Conservation (phyloP, 768 basidiomycete species). For the Leccinum uliginosum region DNA sequence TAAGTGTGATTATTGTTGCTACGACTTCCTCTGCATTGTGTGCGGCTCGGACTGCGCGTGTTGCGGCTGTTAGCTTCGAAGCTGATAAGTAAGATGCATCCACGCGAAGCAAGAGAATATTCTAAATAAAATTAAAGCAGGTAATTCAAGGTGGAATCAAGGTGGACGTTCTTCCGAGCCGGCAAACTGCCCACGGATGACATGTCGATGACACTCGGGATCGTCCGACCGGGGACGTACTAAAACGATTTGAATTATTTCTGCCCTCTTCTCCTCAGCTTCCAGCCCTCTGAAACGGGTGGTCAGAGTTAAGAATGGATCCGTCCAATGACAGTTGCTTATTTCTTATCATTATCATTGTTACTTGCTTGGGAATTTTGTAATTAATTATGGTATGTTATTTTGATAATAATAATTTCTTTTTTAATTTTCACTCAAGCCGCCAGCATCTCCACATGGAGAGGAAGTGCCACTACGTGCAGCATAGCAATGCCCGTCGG, state of each 20-base stretch:
- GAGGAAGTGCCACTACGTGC: not conserved
- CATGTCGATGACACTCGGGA: not conserved
- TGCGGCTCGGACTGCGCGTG: not conserved
- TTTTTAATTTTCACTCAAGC: not conserved
- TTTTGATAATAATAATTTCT: too few species aligned
- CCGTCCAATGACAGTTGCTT: not conserved
- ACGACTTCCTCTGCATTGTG: not conserved
- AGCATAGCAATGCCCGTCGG: not conserved
- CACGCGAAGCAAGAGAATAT: not conserved
- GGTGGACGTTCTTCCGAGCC: too few species aligned
- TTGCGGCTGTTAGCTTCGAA: not conserved
- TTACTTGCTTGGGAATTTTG: not conserved
- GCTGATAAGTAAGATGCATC: not conserved
- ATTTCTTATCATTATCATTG: not conserved
- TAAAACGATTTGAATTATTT: not conserved
- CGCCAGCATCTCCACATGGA: not conserved
- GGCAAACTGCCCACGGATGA: not conserved
- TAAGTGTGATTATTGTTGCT: not conserved
- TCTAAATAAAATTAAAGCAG: not conserved
- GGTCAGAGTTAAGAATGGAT: not conserved
- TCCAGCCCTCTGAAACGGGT: not conserved
- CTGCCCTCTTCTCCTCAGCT: not conserved
- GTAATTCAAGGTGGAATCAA: not conserved
- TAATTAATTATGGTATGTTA: too few species aligned
- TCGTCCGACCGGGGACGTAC: not conserved